Base-by-base conservation (phyloP, 2,329 filamentous ascomycete species). In the Diaporthe aspalathi region DNA sequence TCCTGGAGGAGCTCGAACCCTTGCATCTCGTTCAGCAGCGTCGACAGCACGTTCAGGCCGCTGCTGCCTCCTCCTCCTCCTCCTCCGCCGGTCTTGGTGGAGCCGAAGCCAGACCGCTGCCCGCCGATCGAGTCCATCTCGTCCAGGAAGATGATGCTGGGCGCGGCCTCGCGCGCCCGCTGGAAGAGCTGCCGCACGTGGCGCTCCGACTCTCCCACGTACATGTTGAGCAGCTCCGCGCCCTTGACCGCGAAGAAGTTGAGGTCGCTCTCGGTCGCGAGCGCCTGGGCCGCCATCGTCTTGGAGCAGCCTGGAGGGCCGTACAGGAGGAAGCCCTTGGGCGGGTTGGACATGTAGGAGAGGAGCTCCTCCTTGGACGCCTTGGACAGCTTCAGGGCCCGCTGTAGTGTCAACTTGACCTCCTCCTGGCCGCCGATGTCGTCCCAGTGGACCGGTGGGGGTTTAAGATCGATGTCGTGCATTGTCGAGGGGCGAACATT, bases 221-320 rank as follows among this genome's bases (percentile, higher is more conserved):
- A 98, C 93, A 97, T 97, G 82, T 94, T 97, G 72, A 97, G 90
- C 16, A 98, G 88, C 81, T 98, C 95, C 45, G 94, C 94, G 32
- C 94, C 95, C 82, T 98, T 97, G 75, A 98, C 93, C 11, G 94
- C 92, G 78, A 98, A 91, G 85, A 98, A 98, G 80, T 98, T 98
- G 81, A 97, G 91, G 5, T 93, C 92, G 38, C 93, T 94, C 80
- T 97, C 94, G 8, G 94, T 97, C 20, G 95, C 95, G 76, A 97
- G 89, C 35, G 95, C 95, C 79, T 97, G 94, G 0, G 95, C 95
- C 0, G 91, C 94, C 79, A 98, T 89, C 0, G 95, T 98, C 83
- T 98, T 98, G 74, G 94, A 97, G 82, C 95, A 98, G 4, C 95
- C 95, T 0, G 95, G 95, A 0, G 95, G 95, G 0, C 95, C 95